Evolutionary conservation across 228 moss, liverwort and hornwort genomes (phyloP), one percentile per base, ranked within the genome.

Genomic region (Sphagnum magellanicum): DNA sequence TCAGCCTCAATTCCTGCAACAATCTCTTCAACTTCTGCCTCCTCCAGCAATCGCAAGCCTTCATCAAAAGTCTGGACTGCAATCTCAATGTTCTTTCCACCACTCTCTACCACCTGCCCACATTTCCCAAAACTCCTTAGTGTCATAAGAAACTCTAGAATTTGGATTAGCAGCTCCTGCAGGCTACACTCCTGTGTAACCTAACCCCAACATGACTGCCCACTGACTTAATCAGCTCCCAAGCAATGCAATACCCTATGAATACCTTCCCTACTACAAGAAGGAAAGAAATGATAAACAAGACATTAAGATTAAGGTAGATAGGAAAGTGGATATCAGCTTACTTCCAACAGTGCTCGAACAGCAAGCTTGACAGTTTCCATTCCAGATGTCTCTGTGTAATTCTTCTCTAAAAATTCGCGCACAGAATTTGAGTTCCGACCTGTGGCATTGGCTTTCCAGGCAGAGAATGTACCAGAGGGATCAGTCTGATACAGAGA

Each of bases 361-460:
- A 98, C 91, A 59, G 91, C 97, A 68, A 98, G 82, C 78, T 98
- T 98, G 73, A 98, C 90, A 4, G 93, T 93, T 79, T 93, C 91
- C 17, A 83, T 77, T 59, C 93, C 97, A 65, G 97, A 89, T 8
- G 93, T 98, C 79, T 93, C 93, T 6, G 90, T 84, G 17, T 98
- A 98, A 66, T 93, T 98, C 68, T 98, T 98, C 79, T 93, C 93
- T 78, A 98, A 73, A 50, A 93, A 98, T 68, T 93, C 97, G 49
- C 87, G 90, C 53, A 98, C 88, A 15, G 93, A 98, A 60, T 85
- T 98, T 50, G 93, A 93, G 71, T 93, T 98, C 5, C 93, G 90
- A 49, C 97, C 97, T 48, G 90, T 79, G 46, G 93, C 93, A 76
- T 98, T 98, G n/a, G 97, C 97, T 79, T 93, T 98, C 93, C 97